Base-by-base conservation (phyloP, 2,329 filamentous ascomycete species). In the Pleoardoris graminearum region DNA sequence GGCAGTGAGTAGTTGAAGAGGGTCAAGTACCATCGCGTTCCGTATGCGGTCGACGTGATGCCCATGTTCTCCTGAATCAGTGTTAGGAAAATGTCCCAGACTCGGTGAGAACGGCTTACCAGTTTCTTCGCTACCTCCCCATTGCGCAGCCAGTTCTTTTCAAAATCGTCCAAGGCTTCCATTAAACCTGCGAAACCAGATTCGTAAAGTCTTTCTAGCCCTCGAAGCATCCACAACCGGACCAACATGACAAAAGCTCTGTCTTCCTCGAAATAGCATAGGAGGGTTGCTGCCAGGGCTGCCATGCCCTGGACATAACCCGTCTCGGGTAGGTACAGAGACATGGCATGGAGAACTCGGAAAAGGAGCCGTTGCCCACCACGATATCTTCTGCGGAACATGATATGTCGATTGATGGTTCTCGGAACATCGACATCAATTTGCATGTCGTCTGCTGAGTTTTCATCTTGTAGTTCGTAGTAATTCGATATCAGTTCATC, bases 271-370 rank as follows among this genome's bases (percentile, higher is more conserved):
- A 92, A 99, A 71, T 99, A 99, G 70, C 93, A 96, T 6, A 99
- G 83, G 17, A 99, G 79, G 0, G 94, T 97, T 1, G 93, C 93
- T 1, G 90, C 92, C 33, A 97, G 79, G 19, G 91, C 90, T 14
- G 93, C 94, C 94, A 99, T 99, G 48, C 94, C 94, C 74, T 99
- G 94, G 0, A 97, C 94, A 71, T 99, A 99, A 23, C 94, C 94
- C 5, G 90, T 94, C 21, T 89, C 87, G 0, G 91, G 90, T 59
- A 93, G 93, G 71, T 97, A 95, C 10, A 99, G 82, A 16, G 91
- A 93, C 69, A 97, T 84, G 38, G 90, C 89, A 70, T 97, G 94
- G 23, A 99, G 81, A 2, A 97, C 91, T 45, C 94, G 85, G 75
- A 99, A 99, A 2, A 99, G 79, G 12, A 97, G 78, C 37, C 94